These are phyloP conservation scores for Saprolegnia parasitica DNA, from an alignment of 352 stramenopile species.

Conservation along the genomic window DNA sequence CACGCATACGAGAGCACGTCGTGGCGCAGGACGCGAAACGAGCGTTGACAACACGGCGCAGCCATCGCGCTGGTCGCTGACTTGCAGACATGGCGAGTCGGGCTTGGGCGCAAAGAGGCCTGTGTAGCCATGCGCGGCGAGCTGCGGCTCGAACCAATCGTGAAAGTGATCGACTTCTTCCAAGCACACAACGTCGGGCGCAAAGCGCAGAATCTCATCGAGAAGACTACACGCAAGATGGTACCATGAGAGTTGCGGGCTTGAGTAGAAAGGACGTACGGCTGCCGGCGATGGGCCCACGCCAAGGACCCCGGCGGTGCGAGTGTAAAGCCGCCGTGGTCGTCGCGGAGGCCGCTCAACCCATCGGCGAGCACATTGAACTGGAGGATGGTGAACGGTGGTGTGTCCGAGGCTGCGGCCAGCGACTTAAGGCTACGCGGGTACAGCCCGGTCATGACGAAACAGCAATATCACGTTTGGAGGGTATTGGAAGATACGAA, in stretches of 20 bases:
- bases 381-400: conserved; percentile 25
- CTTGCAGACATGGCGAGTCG: conserved; percentile 21
- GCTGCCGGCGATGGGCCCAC: conserved; percentile 5
- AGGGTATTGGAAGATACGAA: too few relatives aligned
- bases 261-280: conserved; percentile 2
- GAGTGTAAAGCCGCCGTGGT: conserved; percentile 5
- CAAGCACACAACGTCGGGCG: conserved; percentile 30
- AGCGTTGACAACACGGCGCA: conserved; percentile 26
- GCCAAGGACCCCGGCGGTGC: neutral
- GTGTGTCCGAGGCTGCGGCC: too few relatives aligned
- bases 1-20: neutral
- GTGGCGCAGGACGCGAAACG: neutral
- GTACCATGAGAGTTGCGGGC: neutral
- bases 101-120: conserved; percentile 31
- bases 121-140: conserved; percentile 19
- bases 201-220: conserved; percentile 25
- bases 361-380: conserved; percentile 33
- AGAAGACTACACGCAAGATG: conserved; percentile 27
- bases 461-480: too few relatives aligned
- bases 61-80: conserved; percentile 23
- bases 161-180: conserved; percentile 32
- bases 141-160: conserved; percentile 27
- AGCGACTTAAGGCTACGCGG: too few relatives aligned
- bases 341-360: neutral
- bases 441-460: too few relatives aligned